Percentiles rank a stretch among this genome's conserved stretches.
Evolutionary conservation across 2,329 filamentous ascomycete genomes (phyloP).

Genomic region (Hymenoscyphus albidus): DNA sequence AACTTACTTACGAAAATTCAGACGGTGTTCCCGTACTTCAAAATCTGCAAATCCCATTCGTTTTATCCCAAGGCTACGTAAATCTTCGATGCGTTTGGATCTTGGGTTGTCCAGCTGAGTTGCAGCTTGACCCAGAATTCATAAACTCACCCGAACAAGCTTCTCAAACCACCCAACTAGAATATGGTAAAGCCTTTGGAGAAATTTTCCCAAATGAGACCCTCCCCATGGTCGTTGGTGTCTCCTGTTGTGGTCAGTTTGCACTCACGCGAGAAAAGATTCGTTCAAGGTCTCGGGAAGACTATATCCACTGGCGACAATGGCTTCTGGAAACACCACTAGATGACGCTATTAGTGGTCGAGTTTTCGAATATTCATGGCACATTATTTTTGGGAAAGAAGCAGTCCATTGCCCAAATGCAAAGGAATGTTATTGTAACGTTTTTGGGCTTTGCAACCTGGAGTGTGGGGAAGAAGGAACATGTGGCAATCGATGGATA

Average conservation of each 20-base stretch:
- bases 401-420: slow-evolving; percentile 57
- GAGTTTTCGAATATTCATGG: slow-evolving; percentile 62
- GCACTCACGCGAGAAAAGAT: slow-evolving; percentile 53
- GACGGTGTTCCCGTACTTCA: slow-evolving; percentile 49
- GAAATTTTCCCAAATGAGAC: slow-evolving; percentile 41
- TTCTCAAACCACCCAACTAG: slow-evolving; percentile 36
- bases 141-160: slow-evolving; percentile 33
- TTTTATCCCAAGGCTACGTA: slow-evolving; percentile 50
- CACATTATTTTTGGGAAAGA: slow-evolving; percentile 58
- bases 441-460: slow-evolving; percentile 56
- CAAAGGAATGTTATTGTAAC: slow-evolving; percentile 62
- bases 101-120: slow-evolving; percentile 50
- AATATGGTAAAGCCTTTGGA: slow-evolving; percentile 42
- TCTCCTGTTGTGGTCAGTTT: slow-evolving; percentile 61
- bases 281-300: slow-evolving; percentile 42
- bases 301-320: slow-evolving; percentile 53
- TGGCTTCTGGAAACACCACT: slow-evolving; percentile 56
- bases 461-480: slow-evolving; percentile 41
- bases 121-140: slow-evolving; percentile 39
- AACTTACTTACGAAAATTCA: slow-evolving; percentile 37
- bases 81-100: slow-evolving; percentile 57
- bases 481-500: slow-evolving; percentile 54
- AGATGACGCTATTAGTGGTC: slow-evolving; percentile 51
- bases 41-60: slow-evolving; percentile 45
- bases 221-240: slow-evolving; percentile 47